These are phyloP conservation scores for Daldinia eschscholtzii DNA, from an alignment of 2,329 filamentous ascomycete species.

Conservation along the genomic window DNA sequence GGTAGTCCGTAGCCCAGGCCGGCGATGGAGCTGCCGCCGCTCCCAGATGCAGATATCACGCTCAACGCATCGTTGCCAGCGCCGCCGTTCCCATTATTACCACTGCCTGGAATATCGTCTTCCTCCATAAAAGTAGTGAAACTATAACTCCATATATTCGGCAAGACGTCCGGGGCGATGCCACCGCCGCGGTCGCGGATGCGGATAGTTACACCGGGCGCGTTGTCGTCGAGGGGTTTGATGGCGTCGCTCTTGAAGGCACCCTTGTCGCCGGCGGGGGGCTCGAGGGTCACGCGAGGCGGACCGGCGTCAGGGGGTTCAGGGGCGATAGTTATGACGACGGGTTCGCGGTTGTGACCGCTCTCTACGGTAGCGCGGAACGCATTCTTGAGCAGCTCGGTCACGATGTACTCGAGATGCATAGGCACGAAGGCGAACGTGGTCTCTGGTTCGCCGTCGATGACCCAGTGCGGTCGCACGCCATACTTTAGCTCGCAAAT, in stretches of 20 bases:
- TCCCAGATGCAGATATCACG: conserved; percentile 78
- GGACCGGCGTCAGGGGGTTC: conserved; percentile 61
- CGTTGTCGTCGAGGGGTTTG: conserved; percentile 70
- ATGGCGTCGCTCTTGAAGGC: conserved; percentile 63
- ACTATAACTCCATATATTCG: conserved; percentile 95
- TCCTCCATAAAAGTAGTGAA: conserved; percentile 93
- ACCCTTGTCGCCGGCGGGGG: conserved; percentile 56
- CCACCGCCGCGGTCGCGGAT: conserved; percentile 97
- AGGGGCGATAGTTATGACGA: conserved; percentile 92
- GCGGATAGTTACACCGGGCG: conserved; percentile 91
- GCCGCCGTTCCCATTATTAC: conserved; percentile 56
- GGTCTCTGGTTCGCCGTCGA: conserved; percentile 89
- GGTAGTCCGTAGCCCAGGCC: conserved; percentile 94
- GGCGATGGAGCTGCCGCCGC: conserved; percentile 85
- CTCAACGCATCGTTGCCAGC: conserved; percentile 74
- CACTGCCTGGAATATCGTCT: conserved; percentile 61
- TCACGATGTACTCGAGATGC: conserved; percentile 97
- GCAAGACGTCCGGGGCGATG: conserved; percentile 84
- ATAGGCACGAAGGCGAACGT: conserved; percentile 94
- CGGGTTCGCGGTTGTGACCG: conserved; percentile 80
- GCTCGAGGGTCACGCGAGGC: conserved; percentile 52
- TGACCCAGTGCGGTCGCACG: conserved; percentile 80
- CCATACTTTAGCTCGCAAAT: conserved; percentile 98
- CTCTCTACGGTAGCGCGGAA: conserved; percentile 94
- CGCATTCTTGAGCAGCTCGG: conserved; percentile 95